Conservation (phyloP, 345 rosid species). For the Lepidium africanum region DNA sequence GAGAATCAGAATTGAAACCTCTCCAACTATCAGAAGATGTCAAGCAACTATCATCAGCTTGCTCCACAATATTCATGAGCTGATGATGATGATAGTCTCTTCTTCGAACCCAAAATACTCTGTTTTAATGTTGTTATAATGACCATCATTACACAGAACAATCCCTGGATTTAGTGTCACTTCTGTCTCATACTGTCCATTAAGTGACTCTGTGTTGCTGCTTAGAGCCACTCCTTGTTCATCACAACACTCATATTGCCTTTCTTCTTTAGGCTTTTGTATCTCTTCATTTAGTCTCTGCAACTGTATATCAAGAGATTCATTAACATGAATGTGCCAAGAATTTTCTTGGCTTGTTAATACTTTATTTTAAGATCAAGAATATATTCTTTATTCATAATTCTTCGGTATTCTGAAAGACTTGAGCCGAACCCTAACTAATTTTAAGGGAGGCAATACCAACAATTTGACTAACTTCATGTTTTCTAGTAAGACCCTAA, state of each 20-base stretch:
- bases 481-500: too few relatives aligned
- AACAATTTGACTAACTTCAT: too few relatives aligned
- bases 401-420: neutral
- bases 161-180: constrained; percentile 16
- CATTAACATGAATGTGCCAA: neutral
- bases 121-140: constrained; percentile 12
- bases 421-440: too few relatives aligned
- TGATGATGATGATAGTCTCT: constrained; percentile 21
- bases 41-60: constrained; percentile 32
- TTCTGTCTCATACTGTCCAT: constrained; percentile 32
- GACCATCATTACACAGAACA: constrained; percentile 1
- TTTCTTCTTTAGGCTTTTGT: constrained; percentile 19
- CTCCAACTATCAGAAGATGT: constrained; percentile 40
- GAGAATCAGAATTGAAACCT: constrained; percentile 29
- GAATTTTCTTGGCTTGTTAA: neutral
- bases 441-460: too few relatives aligned
- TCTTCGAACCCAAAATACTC: constrained; percentile 23
- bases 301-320: constrained; percentile 34
- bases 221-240: constrained; percentile 20
- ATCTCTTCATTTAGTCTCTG: constrained; percentile 39
- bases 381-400: neutral
- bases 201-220: constrained; percentile 24
- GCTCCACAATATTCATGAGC: constrained; percentile 26
- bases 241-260: constrained; percentile 3
- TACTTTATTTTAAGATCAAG: neutral